Base-by-base conservation (phyloP, 345 rosid species). In the Lepidium africanum region DNA sequence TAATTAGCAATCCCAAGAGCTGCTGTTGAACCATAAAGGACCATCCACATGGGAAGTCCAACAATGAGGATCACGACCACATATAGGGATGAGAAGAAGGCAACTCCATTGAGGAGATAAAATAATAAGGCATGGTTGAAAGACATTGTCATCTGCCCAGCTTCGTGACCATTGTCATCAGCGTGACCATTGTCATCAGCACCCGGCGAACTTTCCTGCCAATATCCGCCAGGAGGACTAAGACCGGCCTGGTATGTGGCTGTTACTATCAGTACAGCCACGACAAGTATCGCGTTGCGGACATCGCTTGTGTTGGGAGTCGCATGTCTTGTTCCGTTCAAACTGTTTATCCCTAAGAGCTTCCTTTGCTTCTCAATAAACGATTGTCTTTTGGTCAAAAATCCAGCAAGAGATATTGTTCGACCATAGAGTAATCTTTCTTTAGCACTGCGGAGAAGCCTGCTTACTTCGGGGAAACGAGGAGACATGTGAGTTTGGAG, bases 231-330 rank as follows among this genome's bases (percentile, higher is more conserved):
- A 0, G 78, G 76, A 37, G 78, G 83, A 37, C 71, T 70, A 3
- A 80, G 53, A 12, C 46, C 69, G 9, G 78, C 78, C 3, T 81
- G 78, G 69, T 78, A 78, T 3, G 84, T 76, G 39, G 80, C 69
- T 17, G 77, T 78, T 2, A 39, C 78, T 51, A 81, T 72, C 58
- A 81, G 52, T 45, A 78, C n/a, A 45, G 74, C 78, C 54, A 81
- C 80, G 23, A 75, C 76, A 23, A 81, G 74, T 4, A 76, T 43
- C 3, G 17, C 39, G 25, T 5, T 41, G 7, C 65, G 40, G 15
- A 21, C 2, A 35, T 62, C 71, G 2, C 7, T 49, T 0, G 6
- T 0, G 0, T 47, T 12, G 30, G 7, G 1, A 58, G 57, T 58
- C 6, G 10, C 12, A 40, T 13, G 6, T 32, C 10, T 51, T 14